A percentile compares a stretch with the other conserved stretches of the same genome.
Conservation (phyloP, 106 monocot genomes). For the Dioscorea dumetorum region DNA sequence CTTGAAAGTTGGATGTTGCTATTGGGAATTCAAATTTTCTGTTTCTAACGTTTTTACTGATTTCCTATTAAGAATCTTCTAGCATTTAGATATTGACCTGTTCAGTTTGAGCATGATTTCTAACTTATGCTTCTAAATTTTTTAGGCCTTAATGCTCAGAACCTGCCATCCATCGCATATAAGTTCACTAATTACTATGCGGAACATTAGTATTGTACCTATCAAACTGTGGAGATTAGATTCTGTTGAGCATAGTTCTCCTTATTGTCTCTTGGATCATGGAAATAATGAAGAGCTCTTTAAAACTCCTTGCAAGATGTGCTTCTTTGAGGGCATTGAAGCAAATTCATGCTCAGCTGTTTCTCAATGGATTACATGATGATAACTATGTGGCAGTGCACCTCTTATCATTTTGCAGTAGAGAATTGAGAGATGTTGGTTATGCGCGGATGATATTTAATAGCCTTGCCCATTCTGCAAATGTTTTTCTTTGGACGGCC, state of each 20-base stretch:
- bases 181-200: no score
- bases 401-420: constrained; percentile 25
- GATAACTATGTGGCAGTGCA: constrained; percentile 42
- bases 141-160: no score
- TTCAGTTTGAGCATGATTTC: no score
- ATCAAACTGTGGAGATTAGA: no score
- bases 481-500: constrained; percentile 46
- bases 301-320: constrained; percentile 22
- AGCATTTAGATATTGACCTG: no score
- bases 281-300: constrained; percentile 4
- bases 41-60: no score
- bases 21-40: no score
- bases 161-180: no score
- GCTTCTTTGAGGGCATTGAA: constrained; percentile 21
- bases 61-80: no score
- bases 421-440: constrained; percentile 15
- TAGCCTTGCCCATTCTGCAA: constrained; percentile 15
- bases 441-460: constrained; percentile 36
- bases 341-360: constrained; percentile 28
- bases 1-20: no score
- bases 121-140: no score
- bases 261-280: constrained; percentile 7
- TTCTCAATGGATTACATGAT: constrained; percentile 11
- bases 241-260: neutral
- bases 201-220: no score